Base-by-base conservation (phyloP, 768 basidiomycete species). In the Chalciporus chontae region DNA sequence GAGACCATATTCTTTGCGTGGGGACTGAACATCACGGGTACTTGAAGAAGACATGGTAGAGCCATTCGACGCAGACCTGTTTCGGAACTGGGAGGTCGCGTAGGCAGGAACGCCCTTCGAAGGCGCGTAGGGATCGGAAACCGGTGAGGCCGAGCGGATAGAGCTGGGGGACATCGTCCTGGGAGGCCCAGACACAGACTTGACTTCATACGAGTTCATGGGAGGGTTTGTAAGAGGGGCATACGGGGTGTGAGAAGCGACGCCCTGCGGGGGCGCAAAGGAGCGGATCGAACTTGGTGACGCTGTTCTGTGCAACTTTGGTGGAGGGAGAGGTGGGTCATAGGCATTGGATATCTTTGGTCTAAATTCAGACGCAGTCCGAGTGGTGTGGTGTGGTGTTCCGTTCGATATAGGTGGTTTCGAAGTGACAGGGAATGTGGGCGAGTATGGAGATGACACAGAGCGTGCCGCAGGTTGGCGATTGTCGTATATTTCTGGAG, bases 331-430 rank as follows among this genome's bases (percentile, higher is more conserved):
- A 27, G 87, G 87, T 3, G 87, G 87, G 57, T 90, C 87, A 57
- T 88, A 90, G 2, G 87, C 87, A 55, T 88, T 86, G 13, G 71
- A 73, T 29, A 80, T 66, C 68, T 81, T 87, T 19, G 84, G 84
- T 43, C 86, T 76, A 51, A 71, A 80, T n/a, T 83, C 59, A 24
- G 74, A 63, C 2, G 76, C 67, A 5, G 66, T 53, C 4, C 74
- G 69, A 24, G 73, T 60, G 37, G 67, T 59, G 23, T 69, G 64
- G 46, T 64, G 43, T 27, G 66, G 46, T 40, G 56, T 34, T 45
- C 60, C 46, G 43, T 60, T 66, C 24, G 61, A 36, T 51, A 56
- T 46, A 32, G 46, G 21, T 47, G 51, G 55, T 24, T 56, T 47
- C 3, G 63, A 51, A 21, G 53, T 38, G 23, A 50, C 49, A 37